Base-by-base conservation (phyloP, 225 moss, liverwort and hornwort species). In the Bryoerythrophyllum caledonicum region DNA sequence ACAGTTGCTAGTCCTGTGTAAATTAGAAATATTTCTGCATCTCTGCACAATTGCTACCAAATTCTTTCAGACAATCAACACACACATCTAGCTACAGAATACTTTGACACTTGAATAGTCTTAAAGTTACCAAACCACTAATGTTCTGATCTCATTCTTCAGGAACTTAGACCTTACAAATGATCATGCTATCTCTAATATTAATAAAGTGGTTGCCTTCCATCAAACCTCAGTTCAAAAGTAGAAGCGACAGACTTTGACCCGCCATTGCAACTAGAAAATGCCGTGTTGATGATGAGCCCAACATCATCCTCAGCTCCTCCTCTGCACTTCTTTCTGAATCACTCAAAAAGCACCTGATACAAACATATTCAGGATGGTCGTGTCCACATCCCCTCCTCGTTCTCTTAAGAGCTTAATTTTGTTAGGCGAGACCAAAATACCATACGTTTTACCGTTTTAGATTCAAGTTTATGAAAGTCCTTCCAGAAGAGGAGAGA, bases 281-380 rank as follows among this genome's bases (percentile, higher is more conserved):
- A 55, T 74, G 48, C 48, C 17, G 17, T 7, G 48, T 81, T 75
- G 78, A 73, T 72, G 78, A 73, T 60, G 65, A 60, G 70, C 63
- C 67, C 77, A 63, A 71, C 60, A 80, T 62, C 48, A 49, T 49
- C 38, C 38, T 38, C 48, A 49, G 48, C 73, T 68, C 83, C 80
- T 86, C 74, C 80, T 71, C 78, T 37, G 82, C 68, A 72, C 23
- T 80, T 80, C 77, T 71, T 79, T 82, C 82, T 80, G 75, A 77
- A 75, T 63, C 75, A 72, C 63, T 83, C 78, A 86, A 82, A 80
- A 67, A 80, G 83, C 83, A 86, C 83, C 86, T 86, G 80, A 75
- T 86, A 75, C 77, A 80, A 75, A 80, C 66, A 80, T 61, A 49
- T 71, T 77, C 68, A 85, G 79, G 70, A 70, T 54, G 63, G 48